These are phyloP conservation scores for Hanseniaspora meyeri DNA, from an alignment of 805 yeast species.

Conservation along the genomic window DNA sequence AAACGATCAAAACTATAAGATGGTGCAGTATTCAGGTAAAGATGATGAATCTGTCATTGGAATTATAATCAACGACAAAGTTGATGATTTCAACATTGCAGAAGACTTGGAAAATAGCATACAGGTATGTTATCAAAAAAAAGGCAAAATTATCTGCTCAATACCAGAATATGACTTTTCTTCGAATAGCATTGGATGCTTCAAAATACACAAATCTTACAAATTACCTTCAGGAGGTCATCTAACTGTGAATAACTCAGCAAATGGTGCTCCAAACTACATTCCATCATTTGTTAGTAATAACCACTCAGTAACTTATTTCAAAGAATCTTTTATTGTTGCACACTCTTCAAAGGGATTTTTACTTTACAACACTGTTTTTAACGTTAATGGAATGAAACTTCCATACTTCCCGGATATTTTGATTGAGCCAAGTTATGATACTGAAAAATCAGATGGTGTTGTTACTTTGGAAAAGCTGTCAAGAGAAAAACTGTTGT, in stretches of 20 bases:
- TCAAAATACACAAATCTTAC: slow-evolving; percentile 43
- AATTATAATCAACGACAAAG: slow-evolving; percentile 41
- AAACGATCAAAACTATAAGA: slow-evolving; percentile 25
- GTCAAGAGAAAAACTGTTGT: slow-evolving; percentile 25
- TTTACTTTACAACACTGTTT: slow-evolving; percentile 41
- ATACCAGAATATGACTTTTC: slow-evolving; percentile 28
- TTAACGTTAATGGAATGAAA: slow-evolving; percentile 43
- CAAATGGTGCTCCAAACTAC: slow-evolving; percentile 30
- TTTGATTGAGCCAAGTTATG: slow-evolving; percentile 14
- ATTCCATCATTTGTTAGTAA: background rate
- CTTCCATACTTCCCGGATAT: slow-evolving; percentile 47
- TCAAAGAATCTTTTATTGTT: slow-evolving; percentile 54
- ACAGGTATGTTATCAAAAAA: slow-evolving; percentile 45
- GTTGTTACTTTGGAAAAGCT: slow-evolving; percentile 15
- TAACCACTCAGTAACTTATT: slow-evolving; percentile 28
- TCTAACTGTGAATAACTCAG: slow-evolving; percentile 40
- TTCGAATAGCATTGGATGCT: slow-evolving; percentile 23
- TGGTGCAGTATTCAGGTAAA: background rate
- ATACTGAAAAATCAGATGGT: background rate
- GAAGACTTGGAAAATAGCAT: slow-evolving; percentile 47
- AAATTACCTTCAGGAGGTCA: slow-evolving; percentile 45
- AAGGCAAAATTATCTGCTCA: slow-evolving; percentile 35
- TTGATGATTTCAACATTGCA: slow-evolving; percentile 55
- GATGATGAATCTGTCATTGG: slow-evolving; percentile 29
- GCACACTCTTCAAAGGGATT: slow-evolving; percentile 52